These are phyloP conservation scores for Cokeromyces recurvatus DNA, from an alignment of 371 early-diverging fungal genomes.

Conservation along the genomic window DNA sequence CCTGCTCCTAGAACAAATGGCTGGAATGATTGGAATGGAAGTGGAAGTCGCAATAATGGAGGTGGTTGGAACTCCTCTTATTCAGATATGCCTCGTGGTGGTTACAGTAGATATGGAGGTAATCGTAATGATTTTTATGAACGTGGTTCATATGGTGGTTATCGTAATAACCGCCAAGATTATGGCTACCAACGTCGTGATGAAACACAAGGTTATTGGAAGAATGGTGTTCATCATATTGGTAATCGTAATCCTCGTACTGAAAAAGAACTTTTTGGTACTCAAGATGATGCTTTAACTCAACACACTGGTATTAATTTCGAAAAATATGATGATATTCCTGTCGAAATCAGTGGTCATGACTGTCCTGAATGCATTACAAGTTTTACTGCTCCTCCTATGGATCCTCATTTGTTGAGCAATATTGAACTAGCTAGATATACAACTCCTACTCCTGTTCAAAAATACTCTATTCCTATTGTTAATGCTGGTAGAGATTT, in stretches of 20 bases:
- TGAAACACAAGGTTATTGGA: conserved; percentile 60
- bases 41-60: conserved; percentile 11
- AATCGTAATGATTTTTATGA: conserved; percentile 26
- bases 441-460: conserved; percentile 94
- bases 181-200: conserved; percentile 43
- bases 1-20: conserved; percentile 12
- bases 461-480: conserved; percentile 89
- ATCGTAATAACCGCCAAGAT: conserved; percentile 42
- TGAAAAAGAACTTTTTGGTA: conserved; percentile 79
- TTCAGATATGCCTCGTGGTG: conserved; percentile 36
- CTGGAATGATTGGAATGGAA: conserved; percentile 27
- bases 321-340: conserved; percentile 95
- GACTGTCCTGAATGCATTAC: conserved; percentile 71
- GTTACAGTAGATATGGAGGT: conserved; percentile 21
- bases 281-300: conserved; percentile 60
- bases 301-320: conserved; percentile 91
- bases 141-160: conserved; percentile 37
- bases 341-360: conserved; percentile 88
- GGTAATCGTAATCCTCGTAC: conserved; percentile 66
- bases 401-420: conserved; percentile 83
- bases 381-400: conserved; percentile 60
- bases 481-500: conserved; percentile 73
- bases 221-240: conserved; percentile 66
- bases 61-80: conserved; percentile 43
- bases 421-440: conserved; percentile 93